Conservation (phyloP, 83 land plant genomes). For the Thuja plicata region DNA sequence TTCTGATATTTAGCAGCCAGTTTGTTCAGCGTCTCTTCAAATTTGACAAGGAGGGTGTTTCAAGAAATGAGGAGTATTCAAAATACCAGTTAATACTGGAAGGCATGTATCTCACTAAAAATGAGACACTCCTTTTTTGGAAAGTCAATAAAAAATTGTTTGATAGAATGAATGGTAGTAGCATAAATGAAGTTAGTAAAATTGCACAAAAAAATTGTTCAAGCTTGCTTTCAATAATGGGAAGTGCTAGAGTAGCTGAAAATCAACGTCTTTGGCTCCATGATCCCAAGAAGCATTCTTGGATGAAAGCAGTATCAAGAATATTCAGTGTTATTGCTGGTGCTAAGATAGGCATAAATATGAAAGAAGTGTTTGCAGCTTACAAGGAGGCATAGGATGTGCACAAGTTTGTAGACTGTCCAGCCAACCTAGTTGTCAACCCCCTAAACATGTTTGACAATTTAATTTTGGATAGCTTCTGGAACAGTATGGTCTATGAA, state of each 20-base stretch:
- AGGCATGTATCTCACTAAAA: not conserved
- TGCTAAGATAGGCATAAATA: too few relatives aligned
- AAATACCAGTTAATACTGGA: not conserved
- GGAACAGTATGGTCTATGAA: too few relatives aligned
- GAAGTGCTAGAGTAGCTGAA: not conserved
- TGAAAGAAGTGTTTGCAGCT: too few relatives aligned
- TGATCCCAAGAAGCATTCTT: not conserved
- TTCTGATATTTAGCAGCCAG: too few relatives aligned
- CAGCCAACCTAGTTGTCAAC: too few relatives aligned
- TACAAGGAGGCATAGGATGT: too few relatives aligned
- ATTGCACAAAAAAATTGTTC: not conserved
- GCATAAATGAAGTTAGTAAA: not conserved
- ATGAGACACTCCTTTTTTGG: not conserved
- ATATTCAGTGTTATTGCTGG: too few relatives aligned
- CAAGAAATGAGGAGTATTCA: too few relatives aligned
- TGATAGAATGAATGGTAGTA: not conserved
- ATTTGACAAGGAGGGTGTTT: not conserved
- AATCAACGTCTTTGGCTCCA: not conserved
- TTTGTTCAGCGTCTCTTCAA: not conserved
- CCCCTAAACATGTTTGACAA: too few relatives aligned
- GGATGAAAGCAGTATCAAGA: not conserved
- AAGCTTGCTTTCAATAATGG: not conserved
- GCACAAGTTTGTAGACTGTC: too few relatives aligned
- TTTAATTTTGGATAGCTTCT: too few relatives aligned
- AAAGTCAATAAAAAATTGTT: not conserved